Evolutionary conservation across 805 yeast species (phyloP).

Genomic region (Ogataea nakhonphanomensis): DNA sequence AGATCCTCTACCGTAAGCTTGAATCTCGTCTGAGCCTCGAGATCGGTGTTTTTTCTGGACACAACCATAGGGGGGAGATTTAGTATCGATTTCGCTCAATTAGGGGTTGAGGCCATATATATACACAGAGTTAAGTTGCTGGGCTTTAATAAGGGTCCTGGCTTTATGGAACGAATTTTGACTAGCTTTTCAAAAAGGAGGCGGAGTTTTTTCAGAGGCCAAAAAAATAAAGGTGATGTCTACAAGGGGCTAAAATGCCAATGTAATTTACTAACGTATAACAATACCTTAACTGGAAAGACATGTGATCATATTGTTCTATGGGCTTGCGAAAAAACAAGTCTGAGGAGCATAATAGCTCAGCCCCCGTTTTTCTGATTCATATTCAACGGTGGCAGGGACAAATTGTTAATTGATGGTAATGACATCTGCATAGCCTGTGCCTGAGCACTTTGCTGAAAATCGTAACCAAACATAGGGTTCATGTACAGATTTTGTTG

Average conservation of each 20-base stretch:
- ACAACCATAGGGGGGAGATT: slow-evolving; percentile 2
- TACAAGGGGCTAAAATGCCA: not conserved
- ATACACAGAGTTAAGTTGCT: not conserved
- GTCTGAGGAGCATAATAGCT: not conserved
- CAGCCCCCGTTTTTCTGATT: slow-evolving; percentile 24
- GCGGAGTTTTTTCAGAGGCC: slow-evolving; percentile 5
- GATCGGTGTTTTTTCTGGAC: slow-evolving; percentile 12
- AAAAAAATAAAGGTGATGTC: not conserved
- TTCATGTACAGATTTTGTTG: slow-evolving; percentile 18
- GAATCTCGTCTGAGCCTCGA: slow-evolving; percentile 21
- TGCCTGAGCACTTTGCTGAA: slow-evolving; percentile 19
- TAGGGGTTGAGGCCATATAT: not conserved
- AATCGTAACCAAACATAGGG: slow-evolving; percentile 23
- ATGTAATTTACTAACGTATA: not conserved
- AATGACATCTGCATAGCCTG: slow-evolving; percentile 24
- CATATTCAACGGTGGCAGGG: slow-evolving; percentile 32
- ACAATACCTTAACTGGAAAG: slow-evolving; percentile 3
- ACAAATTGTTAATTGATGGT: slow-evolving; percentile 31
- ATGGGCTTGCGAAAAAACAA: not conserved
- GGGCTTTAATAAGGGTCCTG: slow-evolving; percentile 6
- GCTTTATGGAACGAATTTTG: no score
- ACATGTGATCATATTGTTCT: slow-evolving; percentile 2
- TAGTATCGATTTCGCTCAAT: not conserved
- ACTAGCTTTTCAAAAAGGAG: slow-evolving; percentile 4
- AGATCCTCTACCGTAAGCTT: slow-evolving; percentile 35